Evolutionary conservation across 306 rosid genomes (phyloP), one percentile per base, ranked within the genome.

Genomic region (Trifolium dubium): DNA sequence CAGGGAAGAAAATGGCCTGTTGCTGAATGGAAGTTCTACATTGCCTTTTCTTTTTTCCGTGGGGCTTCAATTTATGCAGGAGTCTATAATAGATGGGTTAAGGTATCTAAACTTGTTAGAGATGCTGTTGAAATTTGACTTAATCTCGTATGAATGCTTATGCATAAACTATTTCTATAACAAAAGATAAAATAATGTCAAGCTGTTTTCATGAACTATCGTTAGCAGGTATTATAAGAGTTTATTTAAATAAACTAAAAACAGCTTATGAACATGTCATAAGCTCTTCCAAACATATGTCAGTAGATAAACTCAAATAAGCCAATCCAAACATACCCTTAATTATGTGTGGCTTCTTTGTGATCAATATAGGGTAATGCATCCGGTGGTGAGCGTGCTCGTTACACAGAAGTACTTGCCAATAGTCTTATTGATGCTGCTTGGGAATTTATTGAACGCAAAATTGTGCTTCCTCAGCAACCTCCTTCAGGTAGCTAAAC

Each of bases 1-100:
- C 93, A 94, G 99, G 89, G 85, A 82, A 89, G 82, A 78, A 90
- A 84, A 72, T 94, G 99, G 99, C 99, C 98, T 70, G 77, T 28
- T 81, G 83, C 96, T 63, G 85, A 85, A 61, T 94, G 99, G 99
- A 94, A 87, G 84, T 94, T 94, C 85, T 94, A 94, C 77, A 35
- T 90, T 65, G 89, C 97, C 61, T 90, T 94, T 81, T 88, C 97
- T 80, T 64, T 90, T 18, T 94, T 94, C 75, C 92, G 96, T 0
- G 96, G 59, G 13, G 98, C 99, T 59, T 88, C 97, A 79, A 94
- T 94, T 72, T 81, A 17, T 88, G 88, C 99, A 51, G 99, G 99
- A 83, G 80, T 94, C 31, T 90, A 88, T 75, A 87, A 80, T 78
- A 86, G 98, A 87, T 94, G 97, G 96, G 80, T 80, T 58, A 80